Percentiles rank a stretch among this genome's conserved stretches.
These are phyloP conservation scores for Calycina marina DNA, from an alignment of 2,329 filamentous ascomycete genomes.

Conservation along the genomic window DNA sequence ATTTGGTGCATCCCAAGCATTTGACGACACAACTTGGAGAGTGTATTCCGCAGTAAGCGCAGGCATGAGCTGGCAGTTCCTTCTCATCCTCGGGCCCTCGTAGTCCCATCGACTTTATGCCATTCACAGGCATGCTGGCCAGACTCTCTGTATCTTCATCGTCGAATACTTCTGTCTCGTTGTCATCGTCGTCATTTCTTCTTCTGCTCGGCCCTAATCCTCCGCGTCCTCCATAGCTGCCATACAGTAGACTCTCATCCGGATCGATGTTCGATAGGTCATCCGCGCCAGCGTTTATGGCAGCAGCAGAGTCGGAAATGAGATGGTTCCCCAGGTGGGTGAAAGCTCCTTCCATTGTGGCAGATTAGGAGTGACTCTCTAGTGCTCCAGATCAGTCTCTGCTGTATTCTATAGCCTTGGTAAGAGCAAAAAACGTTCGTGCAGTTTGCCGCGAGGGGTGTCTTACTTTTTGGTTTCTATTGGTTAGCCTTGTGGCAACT, in stretches of 20 bases:
- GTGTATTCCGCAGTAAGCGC: conserved; percentile 98
- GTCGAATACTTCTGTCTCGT: conserved; percentile 68
- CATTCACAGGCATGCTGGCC: conserved; percentile 68
- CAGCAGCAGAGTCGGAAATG: conserved; percentile 68
- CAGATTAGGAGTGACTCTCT: too few species aligned
- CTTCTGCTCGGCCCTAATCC: conserved; percentile 36
- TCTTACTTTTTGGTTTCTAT: conserved; percentile 10
- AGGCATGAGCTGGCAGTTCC: conserved; percentile 85
- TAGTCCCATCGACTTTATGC: conserved; percentile 48
- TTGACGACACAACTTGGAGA: conserved; percentile 92
- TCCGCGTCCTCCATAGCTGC: conserved; percentile 45
- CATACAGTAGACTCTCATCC: conserved; percentile 70
- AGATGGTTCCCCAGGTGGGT: conserved; percentile 78
- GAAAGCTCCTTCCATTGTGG: conserved; percentile 69
- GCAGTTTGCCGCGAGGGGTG: too few species aligned
- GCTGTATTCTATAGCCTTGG: too few species aligned
- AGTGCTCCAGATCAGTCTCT: too few species aligned
- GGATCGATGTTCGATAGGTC: conserved; percentile 54
- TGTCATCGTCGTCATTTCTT: conserved; percentile 77
- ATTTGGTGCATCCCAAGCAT: conserved; percentile 89
- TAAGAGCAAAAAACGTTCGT: too few species aligned
- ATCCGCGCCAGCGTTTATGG: conserved; percentile 75
- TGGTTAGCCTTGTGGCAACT: conserved; percentile 21
- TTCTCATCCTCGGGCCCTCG: conserved; percentile 64
- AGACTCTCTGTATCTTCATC: conserved; percentile 65